A percentile compares a stretch with the other conserved stretches of the same genome.
Evolutionary conservation across 805 yeast species (phyloP).

Genomic region (Blastobotrys attinorum): DNA sequence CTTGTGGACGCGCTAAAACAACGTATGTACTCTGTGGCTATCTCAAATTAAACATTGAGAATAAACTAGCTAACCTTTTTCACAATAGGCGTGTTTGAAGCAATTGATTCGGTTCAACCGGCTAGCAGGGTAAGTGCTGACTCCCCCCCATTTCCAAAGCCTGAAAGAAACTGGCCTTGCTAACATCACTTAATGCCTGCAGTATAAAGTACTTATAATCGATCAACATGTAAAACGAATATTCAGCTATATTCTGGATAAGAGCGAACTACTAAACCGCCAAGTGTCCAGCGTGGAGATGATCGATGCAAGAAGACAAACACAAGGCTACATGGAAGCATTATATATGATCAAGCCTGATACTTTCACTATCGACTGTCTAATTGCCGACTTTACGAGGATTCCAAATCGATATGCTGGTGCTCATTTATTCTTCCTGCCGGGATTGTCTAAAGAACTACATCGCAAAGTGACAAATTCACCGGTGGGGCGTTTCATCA

Average conservation of each 20-base stretch:
- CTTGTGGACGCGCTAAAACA: constrained; percentile 1
- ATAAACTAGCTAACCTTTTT: neutral
- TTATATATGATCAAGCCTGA: constrained; percentile 71
- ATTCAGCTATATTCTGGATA: constrained; percentile 28
- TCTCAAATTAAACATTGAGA: neutral
- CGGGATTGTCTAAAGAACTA: constrained; percentile 35
- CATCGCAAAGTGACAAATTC: constrained; percentile 21
- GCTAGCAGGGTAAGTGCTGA: constrained; percentile 12
- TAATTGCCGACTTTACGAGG: constrained; percentile 62
- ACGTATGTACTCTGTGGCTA: neutral
- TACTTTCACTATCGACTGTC: constrained; percentile 61
- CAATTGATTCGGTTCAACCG: constrained; percentile 37
- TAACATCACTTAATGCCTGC: no score
- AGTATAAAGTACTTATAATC: constrained; percentile 30
- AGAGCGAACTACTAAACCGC: constrained; percentile 30
- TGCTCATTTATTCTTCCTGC: constrained; percentile 67
- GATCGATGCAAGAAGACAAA: constrained; percentile 51
- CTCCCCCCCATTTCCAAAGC: neutral
- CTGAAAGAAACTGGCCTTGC: constrained; percentile 9
- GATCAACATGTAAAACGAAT: constrained; percentile 23
- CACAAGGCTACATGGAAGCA: constrained; percentile 64
- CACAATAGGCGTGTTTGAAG: constrained; percentile 24
- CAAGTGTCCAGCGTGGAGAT: constrained; percentile 27
- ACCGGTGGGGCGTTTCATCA: constrained; percentile 20
- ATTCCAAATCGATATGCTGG: constrained; percentile 64